Conservation (phyloP, 1,284 basidiomycete species). For the Heterobasidion parviporum region DNA sequence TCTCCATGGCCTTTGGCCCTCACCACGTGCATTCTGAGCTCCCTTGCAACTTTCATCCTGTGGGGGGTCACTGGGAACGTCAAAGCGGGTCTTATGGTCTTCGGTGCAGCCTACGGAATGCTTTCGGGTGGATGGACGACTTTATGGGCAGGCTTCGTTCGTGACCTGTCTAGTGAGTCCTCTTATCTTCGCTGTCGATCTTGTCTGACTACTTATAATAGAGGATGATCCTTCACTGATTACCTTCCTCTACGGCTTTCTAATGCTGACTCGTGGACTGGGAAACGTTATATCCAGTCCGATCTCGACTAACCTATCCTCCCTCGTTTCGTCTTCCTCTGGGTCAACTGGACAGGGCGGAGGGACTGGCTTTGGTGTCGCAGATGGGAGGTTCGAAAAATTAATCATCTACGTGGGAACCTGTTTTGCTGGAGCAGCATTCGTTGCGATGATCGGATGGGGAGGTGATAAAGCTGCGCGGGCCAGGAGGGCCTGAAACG, state of each 20-base stretch:
- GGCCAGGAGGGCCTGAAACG: not conserved
- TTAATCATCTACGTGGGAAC: constrained; percentile 28
- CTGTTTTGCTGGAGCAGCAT: constrained; percentile 26
- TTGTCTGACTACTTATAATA: constrained; percentile 6
- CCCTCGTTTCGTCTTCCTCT: not conserved
- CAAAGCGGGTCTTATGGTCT: constrained; percentile 17
- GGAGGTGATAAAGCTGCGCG: not conserved
- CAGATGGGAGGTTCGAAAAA: constrained; percentile 21
- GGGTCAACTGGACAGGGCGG: not conserved
- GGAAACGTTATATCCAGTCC: constrained; percentile 35
- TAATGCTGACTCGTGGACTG: constrained; percentile 28
- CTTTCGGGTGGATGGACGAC: constrained; percentile 20
- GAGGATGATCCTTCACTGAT: constrained; percentile 27
- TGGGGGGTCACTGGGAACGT: constrained; percentile 20
- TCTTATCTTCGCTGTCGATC: not conserved
- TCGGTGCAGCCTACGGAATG: constrained; percentile 17
- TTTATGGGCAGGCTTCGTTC: constrained; percentile 18
- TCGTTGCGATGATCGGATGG: constrained; percentile 18
- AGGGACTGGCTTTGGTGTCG: constrained; percentile 27
- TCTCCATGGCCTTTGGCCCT: constrained; percentile 24
- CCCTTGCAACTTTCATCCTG: constrained; percentile 18
- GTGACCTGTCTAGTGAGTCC: constrained; percentile 13
- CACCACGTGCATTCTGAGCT: constrained; percentile 12
- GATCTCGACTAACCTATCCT: constrained; percentile 22
- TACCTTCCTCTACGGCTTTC: constrained; percentile 27